A percentile compares a stretch with the other conserved stretches of the same genome.
These are phyloP conservation scores for Hanseniaspora lindneri DNA, from an alignment of 805 yeast genomes.

Conservation along the genomic window DNA sequence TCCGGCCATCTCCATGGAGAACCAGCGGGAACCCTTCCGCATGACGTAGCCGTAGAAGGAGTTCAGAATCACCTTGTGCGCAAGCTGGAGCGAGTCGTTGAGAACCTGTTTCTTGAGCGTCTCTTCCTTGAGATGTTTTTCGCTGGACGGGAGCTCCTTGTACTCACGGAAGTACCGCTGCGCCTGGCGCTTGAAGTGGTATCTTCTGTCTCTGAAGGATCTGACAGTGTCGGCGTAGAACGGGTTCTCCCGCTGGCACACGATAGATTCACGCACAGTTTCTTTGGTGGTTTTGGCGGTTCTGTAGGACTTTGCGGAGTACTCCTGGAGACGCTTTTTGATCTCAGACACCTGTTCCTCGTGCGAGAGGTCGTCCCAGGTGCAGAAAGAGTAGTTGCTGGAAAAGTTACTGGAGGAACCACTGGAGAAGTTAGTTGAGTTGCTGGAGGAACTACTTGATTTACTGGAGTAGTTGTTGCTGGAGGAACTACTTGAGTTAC, in stretches of 20 bases:
- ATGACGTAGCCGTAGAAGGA: conserved; percentile 97
- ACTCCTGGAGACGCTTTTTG: conserved; percentile 69
- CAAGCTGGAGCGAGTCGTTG: conserved; percentile 89
- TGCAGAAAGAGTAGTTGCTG: conserved; percentile 43
- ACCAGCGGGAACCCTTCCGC: conserved; percentile 99
- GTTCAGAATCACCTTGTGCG: conserved; percentile 91
- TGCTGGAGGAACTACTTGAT: too few relatives aligned
- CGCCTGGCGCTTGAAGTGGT: conserved; percentile 70
- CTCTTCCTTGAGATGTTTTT: conserved; percentile 62
- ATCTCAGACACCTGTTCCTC: conserved; percentile 65
- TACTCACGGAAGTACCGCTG: conserved; percentile 22
- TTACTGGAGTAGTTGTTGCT: too few relatives aligned
- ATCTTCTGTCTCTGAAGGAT: conserved; percentile 87
- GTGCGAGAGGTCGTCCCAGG: conserved; percentile 65
- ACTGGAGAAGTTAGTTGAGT: too few relatives aligned
- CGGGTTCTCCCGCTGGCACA: conserved; percentile 95
- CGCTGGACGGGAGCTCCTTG: conserved; percentile 35
- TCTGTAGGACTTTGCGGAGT: conserved; percentile 75
- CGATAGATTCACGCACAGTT: conserved; percentile 79
- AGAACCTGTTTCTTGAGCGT: conserved; percentile 88
- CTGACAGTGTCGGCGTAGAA: conserved; percentile 92
- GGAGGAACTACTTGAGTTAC: too few relatives aligned
- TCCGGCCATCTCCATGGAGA: conserved; percentile 99
- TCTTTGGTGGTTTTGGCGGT: conserved; percentile 70
- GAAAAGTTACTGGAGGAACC: too few relatives aligned